Evolutionary conservation across 208 protist genomes (phyloP), one percentile per base, ranked within the genome.

Genomic region (Naegleria lovaniensis): DNA sequence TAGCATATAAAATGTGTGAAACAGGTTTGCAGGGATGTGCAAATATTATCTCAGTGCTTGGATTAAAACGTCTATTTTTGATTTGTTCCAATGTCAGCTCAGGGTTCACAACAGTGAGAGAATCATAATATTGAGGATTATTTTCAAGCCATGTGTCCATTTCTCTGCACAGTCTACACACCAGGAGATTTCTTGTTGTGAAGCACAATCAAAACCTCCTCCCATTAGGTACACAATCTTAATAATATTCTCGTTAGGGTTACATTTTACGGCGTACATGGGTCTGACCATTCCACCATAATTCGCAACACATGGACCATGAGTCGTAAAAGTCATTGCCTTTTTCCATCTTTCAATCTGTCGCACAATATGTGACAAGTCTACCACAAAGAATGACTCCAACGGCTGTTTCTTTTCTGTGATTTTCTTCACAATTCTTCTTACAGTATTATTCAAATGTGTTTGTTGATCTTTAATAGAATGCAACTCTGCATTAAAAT

Each of bases 11-110:
- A 83, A 97, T 94, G 86, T 97, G 94, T 36, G 92, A 89, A 33
- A 90, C 75, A 90, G 94, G 93, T 92, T 97, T 97, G 92, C 95
- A 96, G 38, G 96, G 96, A 92, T 97, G 97, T 15, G 96, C 96
- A 75, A 96, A 97, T 92, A 97, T 93, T 91, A 97, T 95, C 4
- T 67, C 55, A 67, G 19, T 15, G 11, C 6, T 13, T 29, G 55
- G 55, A 19, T 29, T 29, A 19, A 67, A 67, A 29, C 55, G 11
- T 43, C 83, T 88, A 38, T 89, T 85, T 6, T 43, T 36, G n/a
- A 25, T 36, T 39, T 79, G 29, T 33, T 29, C 13, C 16, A 39
- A 39, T 33, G 22, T 16, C 16, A n/a, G 19, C 3, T 58, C 39
- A 33, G 39, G 9, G 16, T 85, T 41, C 11, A 85, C 79, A 29